Base-by-base conservation (phyloP, 2,329 filamentous ascomycete species). In the Myriangium duriaei region DNA sequence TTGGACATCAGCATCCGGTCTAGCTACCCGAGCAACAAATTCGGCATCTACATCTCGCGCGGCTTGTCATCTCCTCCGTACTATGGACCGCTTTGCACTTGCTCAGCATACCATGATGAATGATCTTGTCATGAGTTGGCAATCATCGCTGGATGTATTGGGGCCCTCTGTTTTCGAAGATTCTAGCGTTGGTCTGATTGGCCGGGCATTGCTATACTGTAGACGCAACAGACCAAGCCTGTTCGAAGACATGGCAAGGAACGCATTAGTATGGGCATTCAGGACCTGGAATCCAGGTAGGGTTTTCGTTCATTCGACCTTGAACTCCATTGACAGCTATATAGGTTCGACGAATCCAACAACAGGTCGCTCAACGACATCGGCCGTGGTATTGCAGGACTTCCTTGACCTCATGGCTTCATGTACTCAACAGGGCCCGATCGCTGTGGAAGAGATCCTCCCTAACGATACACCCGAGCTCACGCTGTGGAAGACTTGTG, bases 91-190 rank as follows among this genome's bases (percentile, higher is more conserved):
- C 39, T 63, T 68, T 30, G 64, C 72, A 3, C 57, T 93, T n/a
- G 56, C 94, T 9, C 64, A 75, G 1, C 81, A 81, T 48, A 69
- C 77, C 32, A 64, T 71, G 17, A 64, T 87, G 11, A 73, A 75
- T 2, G 76, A 84, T 41, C 76, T 79, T 17, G 65, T 84, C 34
- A 80, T 81, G 48, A 72, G 70, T 38, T 79, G 93, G 42, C 67
- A 92, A 9, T 73, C 76, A 4, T 79, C 79, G 14, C 76, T 84
- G 32, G 87, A 92, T 50, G 67, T 88, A 24, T 88, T 79, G 53
- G 87, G 87, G 0, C 88, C 91, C 5, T 75, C 76, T 1, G 56
- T 76, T 13, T 62, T 94, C 12, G 79, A 79, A n/a, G 91, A 96
- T 54, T 76, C 85, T 1, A 81, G 83, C 3, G 64, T 88, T 12